Percentiles rank a stretch among this genome's conserved stretches.
These are phyloP conservation scores for Neonothopanus nambi DNA, from an alignment of 1,284 basidiomycete genomes.

Conservation along the genomic window DNA sequence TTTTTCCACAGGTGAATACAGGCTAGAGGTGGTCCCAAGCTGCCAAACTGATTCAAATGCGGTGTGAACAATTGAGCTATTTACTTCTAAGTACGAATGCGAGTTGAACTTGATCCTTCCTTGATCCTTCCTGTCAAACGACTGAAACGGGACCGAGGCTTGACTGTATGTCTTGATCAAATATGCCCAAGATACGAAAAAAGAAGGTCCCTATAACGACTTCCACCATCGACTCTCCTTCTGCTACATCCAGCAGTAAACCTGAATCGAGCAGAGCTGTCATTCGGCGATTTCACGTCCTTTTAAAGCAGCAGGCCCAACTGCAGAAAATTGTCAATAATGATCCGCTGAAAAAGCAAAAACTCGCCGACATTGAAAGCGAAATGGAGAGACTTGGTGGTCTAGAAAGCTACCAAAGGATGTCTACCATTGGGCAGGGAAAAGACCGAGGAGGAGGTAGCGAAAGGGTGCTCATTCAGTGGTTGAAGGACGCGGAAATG, in stretches of 20 bases:
- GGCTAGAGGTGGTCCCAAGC: constrained; percentile 1
- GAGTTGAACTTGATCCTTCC: too few species aligned
- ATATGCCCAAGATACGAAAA: constrained; percentile 46
- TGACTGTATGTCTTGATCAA: neutral
- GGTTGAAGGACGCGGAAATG: constrained; percentile 62
- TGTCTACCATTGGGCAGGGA: constrained; percentile 80
- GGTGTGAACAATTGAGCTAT: too few species aligned
- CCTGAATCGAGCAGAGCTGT: constrained; percentile 59
- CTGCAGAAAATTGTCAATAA: constrained; percentile 29
- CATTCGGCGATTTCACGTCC: constrained; percentile 70
- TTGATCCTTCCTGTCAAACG: too few species aligned
- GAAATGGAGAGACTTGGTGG: constrained; percentile 74
- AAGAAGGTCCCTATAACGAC: constrained; percentile 43
- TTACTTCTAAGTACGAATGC: too few species aligned
- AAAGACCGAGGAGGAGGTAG: constrained; percentile 82
- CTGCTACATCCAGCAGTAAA: constrained; percentile 28
- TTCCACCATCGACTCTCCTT: constrained; percentile 24
- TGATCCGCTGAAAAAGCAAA: neutral
- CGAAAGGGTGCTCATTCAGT: constrained; percentile 73
- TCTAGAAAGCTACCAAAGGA: constrained; percentile 74
- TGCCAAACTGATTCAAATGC: neutral
- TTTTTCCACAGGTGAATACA: constrained; percentile 2
- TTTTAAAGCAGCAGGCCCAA: constrained; percentile 60
- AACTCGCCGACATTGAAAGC: constrained; percentile 50
- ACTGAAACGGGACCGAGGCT: too few species aligned